Conservation (phyloP, 1,139 yeast species). For the Candida sanyaensis region DNA sequence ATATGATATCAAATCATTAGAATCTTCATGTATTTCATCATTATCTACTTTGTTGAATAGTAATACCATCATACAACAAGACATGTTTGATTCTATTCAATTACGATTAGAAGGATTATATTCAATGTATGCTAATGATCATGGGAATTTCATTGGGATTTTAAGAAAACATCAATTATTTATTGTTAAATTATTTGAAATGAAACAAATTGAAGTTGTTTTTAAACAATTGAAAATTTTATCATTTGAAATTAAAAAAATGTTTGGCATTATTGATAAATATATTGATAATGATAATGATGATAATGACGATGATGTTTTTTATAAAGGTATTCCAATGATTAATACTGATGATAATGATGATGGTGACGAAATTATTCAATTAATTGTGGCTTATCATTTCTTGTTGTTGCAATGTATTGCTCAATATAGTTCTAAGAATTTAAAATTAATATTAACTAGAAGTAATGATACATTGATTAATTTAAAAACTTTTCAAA, state of each 20-base stretch:
- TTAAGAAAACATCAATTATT: conserved; percentile 32
- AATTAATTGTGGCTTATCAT: conserved; percentile 31
- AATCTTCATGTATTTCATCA: conserved; percentile 10
- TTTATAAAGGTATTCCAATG: conserved; percentile 14
- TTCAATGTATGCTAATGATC: conserved; percentile 7
- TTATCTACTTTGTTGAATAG: conserved; percentile 4
- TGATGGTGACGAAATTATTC: conserved; percentile 18
- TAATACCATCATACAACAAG: not conserved
- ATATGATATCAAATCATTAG: conserved; percentile 14
- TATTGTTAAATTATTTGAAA: conserved; percentile 28
- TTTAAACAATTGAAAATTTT: conserved; percentile 14
- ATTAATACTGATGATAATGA: conserved; percentile 7
- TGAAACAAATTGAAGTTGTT: conserved; percentile 20
- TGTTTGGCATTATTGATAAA: not conserved
- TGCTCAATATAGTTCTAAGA: conserved; percentile 26
- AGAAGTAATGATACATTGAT: conserved; percentile 14
- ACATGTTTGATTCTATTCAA: conserved; percentile 18
- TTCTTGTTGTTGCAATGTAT: conserved; percentile 32
- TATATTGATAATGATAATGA: conserved; percentile 2
- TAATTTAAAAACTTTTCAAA: conserved; percentile 11
- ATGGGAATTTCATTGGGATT: conserved; percentile 2
- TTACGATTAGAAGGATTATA: conserved; percentile 14
- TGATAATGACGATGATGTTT: too few species aligned
- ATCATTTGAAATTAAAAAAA: conserved; percentile 7
- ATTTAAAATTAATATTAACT: conserved; percentile 17